Conservation (phyloP, 345 rosid genomes). For the Eucalyptus regnans region DNA sequence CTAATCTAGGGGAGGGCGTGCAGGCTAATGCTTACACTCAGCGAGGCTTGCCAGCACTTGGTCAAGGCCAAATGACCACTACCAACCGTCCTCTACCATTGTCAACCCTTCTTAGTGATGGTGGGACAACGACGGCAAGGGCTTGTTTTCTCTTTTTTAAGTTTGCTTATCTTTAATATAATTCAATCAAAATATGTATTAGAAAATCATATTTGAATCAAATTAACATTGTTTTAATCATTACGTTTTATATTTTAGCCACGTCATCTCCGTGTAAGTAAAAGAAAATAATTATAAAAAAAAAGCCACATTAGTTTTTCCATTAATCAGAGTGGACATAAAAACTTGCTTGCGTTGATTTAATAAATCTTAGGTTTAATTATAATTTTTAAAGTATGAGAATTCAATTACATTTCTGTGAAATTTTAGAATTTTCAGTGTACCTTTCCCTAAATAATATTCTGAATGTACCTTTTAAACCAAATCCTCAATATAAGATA, state of each 20-base stretch:
- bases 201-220: not conserved
- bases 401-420: too few relatives aligned
- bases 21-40: too few relatives aligned
- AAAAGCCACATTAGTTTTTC: not conserved
- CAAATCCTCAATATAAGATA: not conserved
- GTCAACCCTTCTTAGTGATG: not conserved
- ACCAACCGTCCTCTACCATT: fast-evolving
- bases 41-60: fast-evolving
- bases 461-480: not conserved
- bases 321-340: not conserved
- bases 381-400: not conserved
- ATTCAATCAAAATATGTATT: too few relatives aligned
- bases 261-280: not conserved
- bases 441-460: not conserved
- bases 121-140: too few relatives aligned
- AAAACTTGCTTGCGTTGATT: fast-evolving
- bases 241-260: too few relatives aligned
- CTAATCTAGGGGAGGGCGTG: not conserved
- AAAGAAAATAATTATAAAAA: not conserved
- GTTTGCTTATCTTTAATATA: not conserved
- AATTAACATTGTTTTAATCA: too few relatives aligned
- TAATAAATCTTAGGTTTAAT: too few relatives aligned
- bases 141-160: not conserved
- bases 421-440: too few relatives aligned
- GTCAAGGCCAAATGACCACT: too few relatives aligned